phyloP scores from a whole-genome alignment of 495 filamentous ascomycete genomes.

The Penicillium herquei region DNA sequence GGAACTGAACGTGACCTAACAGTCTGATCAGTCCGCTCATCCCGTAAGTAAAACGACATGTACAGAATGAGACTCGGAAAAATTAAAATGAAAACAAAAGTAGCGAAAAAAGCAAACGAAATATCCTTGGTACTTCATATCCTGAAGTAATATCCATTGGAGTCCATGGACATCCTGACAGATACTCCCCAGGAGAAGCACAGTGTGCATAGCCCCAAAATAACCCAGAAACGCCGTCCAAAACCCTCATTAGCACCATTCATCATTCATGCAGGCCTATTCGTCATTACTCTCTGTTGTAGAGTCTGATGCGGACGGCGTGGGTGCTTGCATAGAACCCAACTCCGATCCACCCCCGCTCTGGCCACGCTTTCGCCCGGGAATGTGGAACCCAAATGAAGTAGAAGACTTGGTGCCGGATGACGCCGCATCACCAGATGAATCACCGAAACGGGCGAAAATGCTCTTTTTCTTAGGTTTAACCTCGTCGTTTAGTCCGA shows the following conservation, averaged over 20 bases:
- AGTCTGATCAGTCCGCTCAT: background rate
- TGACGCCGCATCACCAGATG: constrained; percentile 34
- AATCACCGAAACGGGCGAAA: constrained; percentile 81
- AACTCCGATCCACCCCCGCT: constrained; percentile 73
- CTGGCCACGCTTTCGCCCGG: constrained; percentile 70
- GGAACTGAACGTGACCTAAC: background rate
- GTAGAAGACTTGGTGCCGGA: constrained; percentile 48
- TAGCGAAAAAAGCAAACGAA: background rate
- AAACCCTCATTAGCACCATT: background rate
- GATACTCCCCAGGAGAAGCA: background rate
- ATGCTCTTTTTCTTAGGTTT: constrained; percentile 76
- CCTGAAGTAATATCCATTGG: background rate
- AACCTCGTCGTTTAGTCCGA: constrained; percentile 77
- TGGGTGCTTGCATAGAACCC: constrained; percentile 47
- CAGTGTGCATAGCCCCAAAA: background rate
- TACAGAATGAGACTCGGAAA: background rate
- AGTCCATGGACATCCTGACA: background rate
- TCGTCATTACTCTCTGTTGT: constrained; percentile 30
- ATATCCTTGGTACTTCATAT: background rate
- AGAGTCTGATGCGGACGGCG: constrained; percentile 12
- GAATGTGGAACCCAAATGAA: constrained; percentile 61
- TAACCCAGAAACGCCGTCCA: background rate
- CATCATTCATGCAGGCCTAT: constrained; percentile 1
- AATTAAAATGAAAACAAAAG: background rate
- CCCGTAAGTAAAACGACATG: background rate